These are phyloP conservation scores for Aspergillus versicolor DNA, from an alignment of 2,329 filamentous ascomycete genomes.

Conservation along the genomic window DNA sequence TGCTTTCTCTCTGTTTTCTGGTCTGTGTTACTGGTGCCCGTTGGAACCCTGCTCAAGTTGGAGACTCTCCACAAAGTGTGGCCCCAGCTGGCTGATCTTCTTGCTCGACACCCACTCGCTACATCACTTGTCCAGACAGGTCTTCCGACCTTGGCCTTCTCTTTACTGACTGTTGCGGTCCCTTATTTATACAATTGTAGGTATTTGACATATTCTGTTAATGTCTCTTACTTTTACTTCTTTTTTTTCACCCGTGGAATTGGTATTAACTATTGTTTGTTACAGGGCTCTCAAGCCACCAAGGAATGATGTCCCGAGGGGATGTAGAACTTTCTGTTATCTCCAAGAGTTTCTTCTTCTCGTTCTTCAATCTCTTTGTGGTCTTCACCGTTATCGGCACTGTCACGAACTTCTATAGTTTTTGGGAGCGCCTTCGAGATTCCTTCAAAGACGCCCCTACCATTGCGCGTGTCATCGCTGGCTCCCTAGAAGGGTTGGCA, in stretches of 20 bases:
- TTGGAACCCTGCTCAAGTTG: constrained; percentile 77
- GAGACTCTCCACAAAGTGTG: constrained; percentile 75
- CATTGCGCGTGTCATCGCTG: constrained; percentile 73
- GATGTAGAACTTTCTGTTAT: constrained; percentile 94
- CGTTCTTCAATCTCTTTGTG: constrained; percentile 98
- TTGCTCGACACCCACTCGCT: constrained; percentile 68
- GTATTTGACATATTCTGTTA: constrained; percentile 21
- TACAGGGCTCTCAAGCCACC: constrained; percentile 72
- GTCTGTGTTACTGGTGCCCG: constrained; percentile 75
- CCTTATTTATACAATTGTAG: constrained; percentile 90
- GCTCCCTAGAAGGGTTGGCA: constrained; percentile 70
- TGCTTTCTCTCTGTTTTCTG: constrained; percentile 81
- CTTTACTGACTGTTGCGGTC: constrained; percentile 82
- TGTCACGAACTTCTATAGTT: constrained; percentile 69
- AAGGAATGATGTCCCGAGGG: constrained; percentile 92
- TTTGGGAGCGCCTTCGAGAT: constrained; percentile 65
- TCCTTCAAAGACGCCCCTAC: constrained; percentile 75
- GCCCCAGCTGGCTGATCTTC: constrained; percentile 65
- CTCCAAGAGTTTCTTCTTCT: constrained; percentile 99
- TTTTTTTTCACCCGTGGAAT: background rate
- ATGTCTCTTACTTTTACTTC: no score
- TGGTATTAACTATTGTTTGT: background rate
- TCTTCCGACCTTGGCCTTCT: constrained; percentile 79
- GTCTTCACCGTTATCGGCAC: constrained; percentile 88
- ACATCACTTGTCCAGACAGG: constrained; percentile 82